Conservation (phyloP, 2,329 filamentous ascomycete species). For the Lecanicillium sp. region DNA sequence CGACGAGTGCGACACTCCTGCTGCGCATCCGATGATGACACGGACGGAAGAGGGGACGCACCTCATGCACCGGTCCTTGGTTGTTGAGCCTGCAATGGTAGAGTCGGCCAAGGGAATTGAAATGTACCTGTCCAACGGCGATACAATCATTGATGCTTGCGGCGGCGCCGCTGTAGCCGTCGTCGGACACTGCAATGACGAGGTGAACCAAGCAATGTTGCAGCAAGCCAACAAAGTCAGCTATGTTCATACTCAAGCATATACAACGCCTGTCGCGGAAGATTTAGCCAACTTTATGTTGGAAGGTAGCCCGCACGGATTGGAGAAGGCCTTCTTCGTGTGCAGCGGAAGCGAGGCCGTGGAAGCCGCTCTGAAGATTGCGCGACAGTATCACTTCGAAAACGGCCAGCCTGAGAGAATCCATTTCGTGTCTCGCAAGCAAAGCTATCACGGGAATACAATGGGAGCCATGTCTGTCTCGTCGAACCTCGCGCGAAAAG, state of each 20-base stretch:
- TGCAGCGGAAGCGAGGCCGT: constrained; percentile 26
- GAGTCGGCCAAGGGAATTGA: constrained; percentile 32
- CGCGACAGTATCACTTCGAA: constrained; percentile 38
- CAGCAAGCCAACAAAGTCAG: constrained; percentile 39
- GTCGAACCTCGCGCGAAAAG: constrained; percentile 16
- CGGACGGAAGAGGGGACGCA: constrained; percentile 8
- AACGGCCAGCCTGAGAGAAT: constrained; percentile 24
- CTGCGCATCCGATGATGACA: neutral
- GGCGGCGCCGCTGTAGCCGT: constrained; percentile 44
- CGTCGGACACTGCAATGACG: constrained; percentile 50
- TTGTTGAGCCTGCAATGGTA: constrained; percentile 23
- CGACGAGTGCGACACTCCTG: constrained; percentile 6
- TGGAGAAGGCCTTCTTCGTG: constrained; percentile 18
- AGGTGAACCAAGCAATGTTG: constrained; percentile 46
- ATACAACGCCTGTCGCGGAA: constrained; percentile 17
- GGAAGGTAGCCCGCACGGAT: constrained; percentile 11
- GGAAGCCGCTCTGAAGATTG: constrained; percentile 39
- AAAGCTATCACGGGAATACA: constrained; percentile 43
- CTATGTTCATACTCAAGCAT: constrained; percentile 19
- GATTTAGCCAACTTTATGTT: constrained; percentile 20
- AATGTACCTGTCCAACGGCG: constrained; percentile 24
- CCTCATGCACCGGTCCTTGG: constrained; percentile 26
- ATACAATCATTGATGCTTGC: constrained; percentile 25
- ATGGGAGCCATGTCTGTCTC: constrained; percentile 35
- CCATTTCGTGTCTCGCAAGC: constrained; percentile 33